These are phyloP conservation scores for Gamarada debralockiae DNA, from an alignment of 495 filamentous ascomycete species.

Conservation along the genomic window DNA sequence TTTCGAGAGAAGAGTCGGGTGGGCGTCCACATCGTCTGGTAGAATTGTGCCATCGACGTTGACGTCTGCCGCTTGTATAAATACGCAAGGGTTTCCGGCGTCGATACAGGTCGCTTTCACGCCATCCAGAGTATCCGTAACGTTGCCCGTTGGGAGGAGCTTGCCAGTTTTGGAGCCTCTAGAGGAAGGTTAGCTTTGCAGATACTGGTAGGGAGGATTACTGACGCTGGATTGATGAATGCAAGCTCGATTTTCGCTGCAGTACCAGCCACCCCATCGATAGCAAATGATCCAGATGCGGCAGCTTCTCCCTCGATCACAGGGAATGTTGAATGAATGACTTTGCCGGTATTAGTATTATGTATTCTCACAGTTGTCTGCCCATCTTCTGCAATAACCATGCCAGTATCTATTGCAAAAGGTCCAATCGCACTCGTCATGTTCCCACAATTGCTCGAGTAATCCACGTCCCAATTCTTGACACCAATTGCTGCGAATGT, in stretches of 20 bases:
- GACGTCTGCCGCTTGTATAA: constrained; percentile 51
- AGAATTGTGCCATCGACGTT: constrained; percentile 44
- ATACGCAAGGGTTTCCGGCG: constrained; percentile 64
- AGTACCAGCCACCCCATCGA: constrained; percentile 64
- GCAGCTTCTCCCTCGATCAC: constrained; percentile 45
- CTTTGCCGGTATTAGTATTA: constrained; percentile 52
- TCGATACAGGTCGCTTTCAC: constrained; percentile 57
- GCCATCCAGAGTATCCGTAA: constrained; percentile 48
- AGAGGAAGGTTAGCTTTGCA: constrained; percentile 1
- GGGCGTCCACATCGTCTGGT: constrained; percentile 47
- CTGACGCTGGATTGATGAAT: constrained; percentile 56
- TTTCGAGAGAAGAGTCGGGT: constrained; percentile 40
- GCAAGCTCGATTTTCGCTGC: constrained; percentile 53
- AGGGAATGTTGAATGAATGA: constrained; percentile 43
- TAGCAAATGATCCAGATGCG: constrained; percentile 51
- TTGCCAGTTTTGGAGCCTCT: constrained; percentile 62
- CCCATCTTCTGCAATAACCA: constrained; percentile 33
- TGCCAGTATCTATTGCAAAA: constrained; percentile 52
- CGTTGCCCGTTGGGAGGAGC: constrained; percentile 59
- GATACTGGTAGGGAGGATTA: background rate
- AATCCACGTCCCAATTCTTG: constrained; percentile 52
- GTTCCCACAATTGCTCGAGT: constrained; percentile 71
- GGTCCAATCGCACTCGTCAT: constrained; percentile 67
- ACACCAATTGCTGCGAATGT: constrained; percentile 70
- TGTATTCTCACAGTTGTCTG: constrained; percentile 41